Conservation (phyloP, 306 rosid species). For the Vigna angularis region DNA sequence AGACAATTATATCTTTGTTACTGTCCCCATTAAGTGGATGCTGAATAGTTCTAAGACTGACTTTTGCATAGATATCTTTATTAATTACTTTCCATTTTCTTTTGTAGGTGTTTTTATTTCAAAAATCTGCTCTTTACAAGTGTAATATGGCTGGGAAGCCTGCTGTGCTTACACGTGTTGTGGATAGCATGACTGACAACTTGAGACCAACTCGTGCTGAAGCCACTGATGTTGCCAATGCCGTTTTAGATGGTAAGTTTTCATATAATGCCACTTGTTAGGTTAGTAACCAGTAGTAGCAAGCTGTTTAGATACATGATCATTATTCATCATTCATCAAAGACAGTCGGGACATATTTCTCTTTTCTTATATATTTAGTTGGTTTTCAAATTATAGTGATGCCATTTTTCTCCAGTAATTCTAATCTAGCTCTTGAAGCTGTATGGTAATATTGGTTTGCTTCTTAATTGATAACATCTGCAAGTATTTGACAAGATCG, state of each 20-base stretch:
- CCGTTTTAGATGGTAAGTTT: conserved; percentile 92
- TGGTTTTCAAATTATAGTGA: background rate
- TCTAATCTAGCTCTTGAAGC: conserved; percentile 13
- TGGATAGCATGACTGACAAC: conserved; percentile 98
- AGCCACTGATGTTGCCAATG: conserved; percentile 99
- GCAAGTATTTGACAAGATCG: background rate
- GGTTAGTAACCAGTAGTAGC: background rate
- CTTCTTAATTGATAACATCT: background rate
- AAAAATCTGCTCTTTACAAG: conserved; percentile 93
- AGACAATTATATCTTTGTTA: background rate
- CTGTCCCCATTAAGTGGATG: conserved; percentile 11
- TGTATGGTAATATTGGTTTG: conserved; percentile 2
- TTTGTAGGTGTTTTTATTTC: conserved; percentile 91
- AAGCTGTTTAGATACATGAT: conserved; percentile 11
- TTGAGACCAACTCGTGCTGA: conserved; percentile 99
- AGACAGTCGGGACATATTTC: background rate
- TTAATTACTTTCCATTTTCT: conserved; percentile 34
- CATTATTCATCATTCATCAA: background rate
- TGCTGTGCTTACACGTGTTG: conserved; percentile 99
- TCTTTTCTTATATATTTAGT: background rate
- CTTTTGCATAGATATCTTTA: conserved; percentile 24
- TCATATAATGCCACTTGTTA: conserved; percentile 36
- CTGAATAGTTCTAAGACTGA: conserved; percentile 19
- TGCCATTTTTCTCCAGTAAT: conserved; percentile 2
- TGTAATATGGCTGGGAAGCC: conserved; percentile 99